These are phyloP conservation scores for Bassia scoparia DNA, from an alignment of 148 eudicot species.

Conservation along the genomic window DNA sequence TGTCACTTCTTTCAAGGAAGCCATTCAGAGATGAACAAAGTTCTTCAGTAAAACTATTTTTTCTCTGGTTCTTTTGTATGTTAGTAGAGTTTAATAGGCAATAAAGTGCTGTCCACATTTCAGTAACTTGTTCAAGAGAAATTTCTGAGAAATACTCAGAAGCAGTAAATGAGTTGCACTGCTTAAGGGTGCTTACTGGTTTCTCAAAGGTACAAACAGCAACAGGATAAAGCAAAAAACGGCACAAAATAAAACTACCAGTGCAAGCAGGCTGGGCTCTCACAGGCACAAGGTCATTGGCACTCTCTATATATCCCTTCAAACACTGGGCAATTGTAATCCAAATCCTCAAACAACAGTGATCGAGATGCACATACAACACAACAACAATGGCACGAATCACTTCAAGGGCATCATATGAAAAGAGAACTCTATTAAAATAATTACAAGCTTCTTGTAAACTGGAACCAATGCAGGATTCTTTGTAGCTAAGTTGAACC, in stretches of 20 bases:
- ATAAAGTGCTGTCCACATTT: slow-evolving; percentile 64
- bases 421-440: slow-evolving; percentile 37
- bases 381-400: slow-evolving; percentile 40
- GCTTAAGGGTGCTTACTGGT: slow-evolving; percentile 13
- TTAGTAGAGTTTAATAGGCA: slow-evolving; percentile 34
- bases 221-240: slow-evolving; percentile 61
- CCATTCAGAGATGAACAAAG: slow-evolving; percentile 41
- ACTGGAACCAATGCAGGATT: slow-evolving; percentile 24
- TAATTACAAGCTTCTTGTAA: slow-evolving; percentile 35
- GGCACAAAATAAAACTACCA: slow-evolving; percentile 35
- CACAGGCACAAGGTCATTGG: slow-evolving; percentile 34
- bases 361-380: slow-evolving; percentile 36
- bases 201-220: slow-evolving; percentile 32
- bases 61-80: slow-evolving; percentile 24
- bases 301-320: slow-evolving; percentile 40
- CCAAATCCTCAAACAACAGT: slow-evolving; percentile 53
- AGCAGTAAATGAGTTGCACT: slow-evolving; percentile 15
- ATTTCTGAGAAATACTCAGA: slow-evolving; percentile 20
- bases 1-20: slow-evolving; percentile 29
- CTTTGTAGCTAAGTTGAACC: slow-evolving; percentile 28
- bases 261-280: slow-evolving; percentile 31
- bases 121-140: slow-evolving; percentile 39
- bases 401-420: slow-evolving; percentile 49
- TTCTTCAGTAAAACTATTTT: slow-evolving; percentile 47
- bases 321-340: slow-evolving; percentile 45